These are phyloP conservation scores for Onygena corvina DNA, from an alignment of 2,329 filamentous ascomycete species.

Conservation along the genomic window DNA sequence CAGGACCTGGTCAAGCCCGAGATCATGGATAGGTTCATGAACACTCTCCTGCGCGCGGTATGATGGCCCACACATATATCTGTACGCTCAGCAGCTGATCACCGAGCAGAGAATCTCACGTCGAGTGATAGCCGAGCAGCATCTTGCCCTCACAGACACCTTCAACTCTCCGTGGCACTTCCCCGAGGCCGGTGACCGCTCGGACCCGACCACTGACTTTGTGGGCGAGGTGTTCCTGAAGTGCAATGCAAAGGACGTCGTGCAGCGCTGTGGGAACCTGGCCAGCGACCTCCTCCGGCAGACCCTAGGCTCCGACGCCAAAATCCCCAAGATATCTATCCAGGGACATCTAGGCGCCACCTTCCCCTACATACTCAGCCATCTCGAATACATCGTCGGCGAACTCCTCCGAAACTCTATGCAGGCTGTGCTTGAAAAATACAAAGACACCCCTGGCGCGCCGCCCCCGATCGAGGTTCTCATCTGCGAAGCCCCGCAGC, in stretches of 20 bases:
- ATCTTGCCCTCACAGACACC: slow-evolving; percentile 86
- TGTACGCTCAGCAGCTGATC: background rate
- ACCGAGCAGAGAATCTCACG: slow-evolving; percentile 67
- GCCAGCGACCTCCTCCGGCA: slow-evolving; percentile 61
- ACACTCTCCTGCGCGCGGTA: slow-evolving; percentile 78
- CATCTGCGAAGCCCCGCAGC: slow-evolving; percentile 84
- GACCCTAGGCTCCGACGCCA: slow-evolving; percentile 58
- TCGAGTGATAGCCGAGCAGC: slow-evolving; percentile 93
- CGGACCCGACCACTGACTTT: slow-evolving; percentile 60
- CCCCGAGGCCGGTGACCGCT: slow-evolving; percentile 57
- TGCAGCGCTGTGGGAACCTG: slow-evolving; percentile 67
- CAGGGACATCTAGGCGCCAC: slow-evolving; percentile 77
- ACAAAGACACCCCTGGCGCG: slow-evolving; percentile 35
- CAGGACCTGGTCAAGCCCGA: slow-evolving; percentile 67
- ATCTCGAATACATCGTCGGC: slow-evolving; percentile 93
- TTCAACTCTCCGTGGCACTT: slow-evolving; percentile 87
- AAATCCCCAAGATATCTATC: slow-evolving; percentile 69
- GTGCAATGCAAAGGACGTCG: slow-evolving; percentile 80
- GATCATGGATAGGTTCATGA: slow-evolving; percentile 89
- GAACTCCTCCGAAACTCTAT: slow-evolving; percentile 92
- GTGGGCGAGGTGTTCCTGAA: slow-evolving; percentile 92
- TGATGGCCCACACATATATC: slow-evolving; percentile 20
- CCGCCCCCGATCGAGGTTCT: slow-evolving; percentile 85
- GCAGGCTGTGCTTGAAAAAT: slow-evolving; percentile 74
- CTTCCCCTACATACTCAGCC: slow-evolving; percentile 91